Conservation (phyloP, 441 rosid species). For the Flueggea neowawraea region DNA sequence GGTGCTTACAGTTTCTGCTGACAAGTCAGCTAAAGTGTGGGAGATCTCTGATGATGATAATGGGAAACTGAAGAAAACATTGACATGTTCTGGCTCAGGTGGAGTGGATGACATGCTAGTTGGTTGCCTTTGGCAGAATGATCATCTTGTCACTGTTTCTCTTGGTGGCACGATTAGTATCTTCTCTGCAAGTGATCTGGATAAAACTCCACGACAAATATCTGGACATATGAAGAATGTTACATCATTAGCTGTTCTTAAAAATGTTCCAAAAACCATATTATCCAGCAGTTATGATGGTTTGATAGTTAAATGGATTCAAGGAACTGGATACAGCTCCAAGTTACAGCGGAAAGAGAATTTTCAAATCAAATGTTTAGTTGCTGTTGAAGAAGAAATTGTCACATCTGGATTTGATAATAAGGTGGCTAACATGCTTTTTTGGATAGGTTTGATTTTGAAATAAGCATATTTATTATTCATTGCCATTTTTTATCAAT, state of each 20-base stretch:
- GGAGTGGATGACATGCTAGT: conserved; percentile 96
- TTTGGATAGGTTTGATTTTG: neutral
- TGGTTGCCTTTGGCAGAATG: conserved; percentile 93
- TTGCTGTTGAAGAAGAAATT: conserved; percentile 79
- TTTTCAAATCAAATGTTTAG: conserved; percentile 83
- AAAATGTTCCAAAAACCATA: conserved; percentile 51
- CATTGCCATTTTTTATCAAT: no score
- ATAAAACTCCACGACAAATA: conserved; percentile 61
- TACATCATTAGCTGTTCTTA: conserved; percentile 69
- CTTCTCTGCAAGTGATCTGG: conserved; percentile 74
- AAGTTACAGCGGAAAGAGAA: conserved; percentile 72
- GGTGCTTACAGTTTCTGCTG: conserved; percentile 94
- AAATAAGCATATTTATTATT: no score
- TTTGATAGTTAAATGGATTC: conserved; percentile 82
- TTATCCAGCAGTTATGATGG: conserved; percentile 92
- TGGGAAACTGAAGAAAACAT: conserved; percentile 64
- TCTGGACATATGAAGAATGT: conserved; percentile 90
- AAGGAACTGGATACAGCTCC: conserved; percentile 74
- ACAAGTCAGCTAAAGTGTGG: conserved; percentile 97
- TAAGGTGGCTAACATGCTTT: conserved; percentile 42
- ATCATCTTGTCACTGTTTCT: conserved; percentile 84
- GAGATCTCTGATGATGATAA: conserved; percentile 68
- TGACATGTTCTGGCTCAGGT: conserved; percentile 66
- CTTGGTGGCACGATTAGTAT: conserved; percentile 85
- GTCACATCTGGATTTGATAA: conserved; percentile 90